Conservation (phyloP, 2,329 filamentous ascomycete species). For the Apiospora aurea region DNA sequence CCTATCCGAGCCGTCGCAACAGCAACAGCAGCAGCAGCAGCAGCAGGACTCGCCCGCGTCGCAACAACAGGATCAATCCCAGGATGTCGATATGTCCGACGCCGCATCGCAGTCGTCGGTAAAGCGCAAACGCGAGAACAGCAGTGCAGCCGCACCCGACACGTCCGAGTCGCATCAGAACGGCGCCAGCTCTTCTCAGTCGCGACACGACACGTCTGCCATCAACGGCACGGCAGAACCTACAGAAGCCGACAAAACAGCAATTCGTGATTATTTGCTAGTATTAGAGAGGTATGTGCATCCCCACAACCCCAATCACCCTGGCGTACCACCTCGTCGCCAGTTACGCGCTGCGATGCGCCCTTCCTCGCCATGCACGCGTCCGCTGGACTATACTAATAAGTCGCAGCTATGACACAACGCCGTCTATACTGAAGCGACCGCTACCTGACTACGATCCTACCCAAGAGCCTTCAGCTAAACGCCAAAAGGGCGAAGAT, state of each 20-base stretch:
- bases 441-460: conserved; percentile 53
- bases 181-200: conserved; percentile 21
- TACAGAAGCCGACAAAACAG: conserved; percentile 12
- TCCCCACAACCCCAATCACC: conserved; percentile 21
- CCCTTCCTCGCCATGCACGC: not conserved
- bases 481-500: conserved; percentile 61
- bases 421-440: conserved; percentile 62
- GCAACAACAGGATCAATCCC: conserved; percentile 21
- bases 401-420: conserved; percentile 58
- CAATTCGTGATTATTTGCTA: conserved; percentile 39
- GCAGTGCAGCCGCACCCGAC: conserved; percentile 30
- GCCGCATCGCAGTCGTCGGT: conserved; percentile 36
- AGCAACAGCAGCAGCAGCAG: conserved; percentile 19
- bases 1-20: conserved; percentile 18
- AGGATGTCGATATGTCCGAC: conserved; percentile 32
- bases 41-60: conserved; percentile 16
- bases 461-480: conserved; percentile 61
- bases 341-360: conserved; percentile 3
- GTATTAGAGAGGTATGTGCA: conserved; percentile 41
- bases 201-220: conserved; percentile 26
- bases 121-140: conserved; percentile 44
- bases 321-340: not conserved
- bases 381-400: conserved; percentile 8
- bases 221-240: conserved; percentile 33
- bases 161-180: conserved; percentile 23